Percentiles rank a stretch among this genome's conserved stretches.
Conservation (phyloP, 176 grass and related monocot genomes). For the maize (Zea mays) region DNA sequence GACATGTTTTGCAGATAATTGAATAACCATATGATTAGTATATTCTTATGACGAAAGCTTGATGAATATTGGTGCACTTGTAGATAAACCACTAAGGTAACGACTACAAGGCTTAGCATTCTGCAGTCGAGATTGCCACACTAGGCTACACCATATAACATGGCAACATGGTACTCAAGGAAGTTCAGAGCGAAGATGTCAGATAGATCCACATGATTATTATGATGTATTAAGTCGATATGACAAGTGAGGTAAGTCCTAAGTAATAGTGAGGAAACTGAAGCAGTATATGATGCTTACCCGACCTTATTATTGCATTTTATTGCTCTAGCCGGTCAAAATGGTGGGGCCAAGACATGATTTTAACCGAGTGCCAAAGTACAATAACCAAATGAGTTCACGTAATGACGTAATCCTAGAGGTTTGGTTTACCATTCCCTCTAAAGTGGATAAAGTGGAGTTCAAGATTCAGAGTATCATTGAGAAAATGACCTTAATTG, state of each 20-base stretch:
- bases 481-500: conserved; percentile 58
- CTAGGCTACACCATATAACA: conserved; percentile 1
- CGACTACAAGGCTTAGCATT: conserved; percentile 27
- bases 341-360: conserved; percentile 14
- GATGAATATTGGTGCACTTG: conserved; percentile 13
- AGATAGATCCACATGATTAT: conserved; percentile 1
- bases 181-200: conserved; percentile 17
- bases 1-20: conserved; percentile 1
- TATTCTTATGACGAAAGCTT: conserved; percentile 22
- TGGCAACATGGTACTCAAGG: not conserved
- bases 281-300: conserved; percentile 23
- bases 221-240: conserved; percentile 16
- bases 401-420: conserved; percentile 2
- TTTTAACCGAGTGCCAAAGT: conserved; percentile 23
- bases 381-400: conserved; percentile 18
- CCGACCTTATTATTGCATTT: not conserved
- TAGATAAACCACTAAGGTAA: not conserved
- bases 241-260: conserved; percentile 9
- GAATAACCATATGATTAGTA: conserved; percentile 6
- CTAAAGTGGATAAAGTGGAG: conserved; percentile 27
- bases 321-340: conserved; percentile 18
- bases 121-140: not conserved
- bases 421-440: conserved; percentile 3
- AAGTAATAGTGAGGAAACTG: not conserved
- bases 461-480: conserved; percentile 16